Percentiles rank a stretch among this genome's conserved stretches.
Evolutionary conservation across 768 basidiomycete genomes (phyloP).

Genomic region (Erythrobasidium yunnanense): DNA sequence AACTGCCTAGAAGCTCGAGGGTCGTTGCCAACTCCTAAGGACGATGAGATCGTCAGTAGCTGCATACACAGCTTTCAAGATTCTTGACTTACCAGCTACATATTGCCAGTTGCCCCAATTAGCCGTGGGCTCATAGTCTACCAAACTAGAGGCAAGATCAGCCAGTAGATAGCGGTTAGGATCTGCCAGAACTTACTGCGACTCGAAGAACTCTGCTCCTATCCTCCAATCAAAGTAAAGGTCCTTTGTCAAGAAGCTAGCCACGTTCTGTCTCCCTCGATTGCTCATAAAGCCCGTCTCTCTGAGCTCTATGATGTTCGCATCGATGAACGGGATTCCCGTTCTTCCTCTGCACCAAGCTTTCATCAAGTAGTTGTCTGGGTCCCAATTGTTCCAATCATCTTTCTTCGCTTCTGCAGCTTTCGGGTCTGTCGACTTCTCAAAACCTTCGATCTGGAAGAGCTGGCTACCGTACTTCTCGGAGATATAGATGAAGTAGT

Average conservation of each 20-base stretch:
- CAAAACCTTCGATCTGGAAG: constrained; percentile 41
- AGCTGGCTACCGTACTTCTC: constrained; percentile 37
- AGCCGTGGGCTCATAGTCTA: constrained; percentile 40
- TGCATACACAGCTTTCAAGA: background rate
- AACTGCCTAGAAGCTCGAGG: constrained; percentile 36
- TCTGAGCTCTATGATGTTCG: constrained; percentile 43
- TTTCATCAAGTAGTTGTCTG: constrained; percentile 9
- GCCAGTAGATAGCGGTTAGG: background rate
- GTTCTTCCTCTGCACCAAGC: constrained; percentile 10
- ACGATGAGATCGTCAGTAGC: background rate
- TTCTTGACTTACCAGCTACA: constrained; percentile 16
- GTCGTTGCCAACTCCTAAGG: constrained; percentile 33
- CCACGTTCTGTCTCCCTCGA: constrained; percentile 47
- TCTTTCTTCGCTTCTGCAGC: constrained; percentile 32
- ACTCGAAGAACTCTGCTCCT: constrained; percentile 48
- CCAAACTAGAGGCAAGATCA: constrained; percentile 31
- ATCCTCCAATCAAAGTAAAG: constrained; percentile 45
- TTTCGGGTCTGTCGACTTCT: constrained; percentile 39
- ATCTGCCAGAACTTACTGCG: constrained; percentile 31
- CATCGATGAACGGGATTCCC: constrained; percentile 32
- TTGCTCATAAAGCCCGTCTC: constrained; percentile 45
- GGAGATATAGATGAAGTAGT: constrained; percentile 43
- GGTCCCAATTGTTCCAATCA: constrained; percentile 37
- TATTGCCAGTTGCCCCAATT: constrained; percentile 35
- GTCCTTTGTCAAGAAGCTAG: constrained; percentile 45